Evolutionary conservation across 2,329 filamentous ascomycete species (phyloP), one percentile per base, ranked within the genome.

Genomic region (Colletotrichum nymphaeae): DNA sequence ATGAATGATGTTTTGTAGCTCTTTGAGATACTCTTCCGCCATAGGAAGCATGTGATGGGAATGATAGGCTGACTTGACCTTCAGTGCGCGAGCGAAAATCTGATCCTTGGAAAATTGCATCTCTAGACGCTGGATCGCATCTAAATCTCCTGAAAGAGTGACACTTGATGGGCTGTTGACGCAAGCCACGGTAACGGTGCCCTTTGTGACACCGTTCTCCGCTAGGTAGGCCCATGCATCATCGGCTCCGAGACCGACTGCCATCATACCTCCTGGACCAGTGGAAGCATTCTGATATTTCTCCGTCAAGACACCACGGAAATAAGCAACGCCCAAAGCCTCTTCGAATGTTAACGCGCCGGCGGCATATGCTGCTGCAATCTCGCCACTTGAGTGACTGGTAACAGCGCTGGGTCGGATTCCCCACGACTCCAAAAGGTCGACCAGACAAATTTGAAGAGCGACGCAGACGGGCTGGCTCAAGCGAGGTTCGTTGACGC

Each of bases 301-400:
- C 0, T 60, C 53, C 0, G 76, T 57, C 16, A 74, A 75, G 12
- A 69, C 62, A 22, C 81, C 82, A 28, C 82, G 78, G 62, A 78
- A 79, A 68, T 81, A 84, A 1, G 82, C 76, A 3, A 80, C 74
- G 4, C 75, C 75, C 32, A 83, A 77, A 9, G 81, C 81, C 16
- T 79, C 75, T 4, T 76, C 76, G 35, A 77, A 62, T 0, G 76
- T 80, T 2, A 84, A 59, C 1, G 68, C 74, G 1, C 81, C 80
- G 0, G 83, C 77, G 0, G 85, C 81, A 65, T 85, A 88, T 0
- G 86, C 86, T 5, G 86, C 86, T 0, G 78, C 84, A 37, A 88
- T 87, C 69, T 88, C 87, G 8, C 87, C 87, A 55, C 81, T 84
- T 0, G 85, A 87, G 74, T 88, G 87, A 1, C 87, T 85, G 2